A percentile compares a stretch with the other conserved stretches of the same genome.
phyloP scores from a whole-genome alignment of 2,329 filamentous ascomycete species.

The Microdochium nivale region DNA sequence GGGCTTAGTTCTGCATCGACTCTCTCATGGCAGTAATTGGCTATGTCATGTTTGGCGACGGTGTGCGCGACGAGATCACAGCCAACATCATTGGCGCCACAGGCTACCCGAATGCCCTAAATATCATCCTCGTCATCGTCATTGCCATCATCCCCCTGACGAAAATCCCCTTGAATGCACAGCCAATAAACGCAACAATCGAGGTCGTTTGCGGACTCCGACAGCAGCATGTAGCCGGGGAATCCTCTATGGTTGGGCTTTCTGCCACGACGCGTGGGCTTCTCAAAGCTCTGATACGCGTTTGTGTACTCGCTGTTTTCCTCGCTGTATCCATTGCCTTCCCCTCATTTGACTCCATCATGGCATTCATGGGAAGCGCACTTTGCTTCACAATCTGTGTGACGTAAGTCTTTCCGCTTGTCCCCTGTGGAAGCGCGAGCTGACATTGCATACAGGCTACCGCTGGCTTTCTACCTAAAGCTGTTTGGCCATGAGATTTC shows the following conservation, averaged over 20 bases:
- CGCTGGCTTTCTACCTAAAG: slow-evolving; percentile 81
- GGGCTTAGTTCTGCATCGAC: slow-evolving; percentile 63
- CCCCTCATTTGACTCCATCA: slow-evolving; percentile 81
- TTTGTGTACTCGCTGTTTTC: slow-evolving; percentile 62
- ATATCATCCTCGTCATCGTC: slow-evolving; percentile 74
- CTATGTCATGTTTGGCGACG: slow-evolving; percentile 89
- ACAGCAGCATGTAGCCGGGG: slow-evolving; percentile 32
- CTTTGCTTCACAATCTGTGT: slow-evolving; percentile 93
- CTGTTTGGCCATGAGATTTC: slow-evolving; percentile 71
- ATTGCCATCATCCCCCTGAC: slow-evolving; percentile 91
- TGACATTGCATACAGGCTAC: slow-evolving; percentile 40
- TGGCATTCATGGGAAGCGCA: slow-evolving; percentile 82
- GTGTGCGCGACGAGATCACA: slow-evolving; percentile 81
- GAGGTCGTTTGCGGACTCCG: slow-evolving; percentile 73
- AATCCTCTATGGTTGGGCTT: slow-evolving; percentile 39
- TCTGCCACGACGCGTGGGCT: slow-evolving; percentile 48
- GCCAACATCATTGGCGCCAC: slow-evolving; percentile 72
- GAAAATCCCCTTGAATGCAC: slow-evolving; percentile 85
- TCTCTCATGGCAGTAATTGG: slow-evolving; percentile 74
- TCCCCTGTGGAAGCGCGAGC: slow-evolving; percentile 1
- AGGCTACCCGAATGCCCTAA: slow-evolving; percentile 66
- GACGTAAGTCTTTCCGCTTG: slow-evolving; percentile 39
- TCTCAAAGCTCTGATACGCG: slow-evolving; percentile 51
- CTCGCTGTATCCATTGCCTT: slow-evolving; percentile 61
- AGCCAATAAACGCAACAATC: slow-evolving; percentile 77